These are phyloP conservation scores for Nectriaceae sp. DNA, from an alignment of 2,329 filamentous ascomycete genomes.

Conservation along the genomic window DNA sequence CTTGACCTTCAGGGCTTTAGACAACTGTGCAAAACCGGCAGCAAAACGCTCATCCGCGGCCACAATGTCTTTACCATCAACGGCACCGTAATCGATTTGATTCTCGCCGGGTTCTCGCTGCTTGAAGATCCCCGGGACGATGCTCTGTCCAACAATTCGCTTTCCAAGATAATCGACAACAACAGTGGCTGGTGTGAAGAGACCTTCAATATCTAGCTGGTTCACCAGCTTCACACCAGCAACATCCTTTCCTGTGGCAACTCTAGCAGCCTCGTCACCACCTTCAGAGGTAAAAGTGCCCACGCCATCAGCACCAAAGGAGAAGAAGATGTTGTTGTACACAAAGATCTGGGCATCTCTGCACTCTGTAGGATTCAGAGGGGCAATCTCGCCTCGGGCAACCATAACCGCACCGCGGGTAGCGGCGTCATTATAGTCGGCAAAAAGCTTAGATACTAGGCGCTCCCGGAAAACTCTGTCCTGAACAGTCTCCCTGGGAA, in stretches of 20 bases:
- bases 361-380: conserved; percentile 91
- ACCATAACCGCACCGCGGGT: conserved; percentile 90
- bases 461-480: conserved; percentile 95
- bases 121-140: conserved; percentile 98
- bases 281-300: conserved; percentile 96
- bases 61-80: conserved; percentile 94
- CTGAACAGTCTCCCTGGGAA: conserved; percentile 91
- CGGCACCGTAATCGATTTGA: conserved; percentile 97
- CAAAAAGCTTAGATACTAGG: conserved; percentile 91
- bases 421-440: conserved; percentile 96
- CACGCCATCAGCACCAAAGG: conserved; percentile 94
- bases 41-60: conserved; percentile 87
- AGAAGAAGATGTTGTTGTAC: conserved; percentile 99
- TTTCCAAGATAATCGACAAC: conserved; percentile 97
- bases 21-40: conserved; percentile 84
- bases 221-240: conserved; percentile 93
- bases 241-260: conserved; percentile 96
- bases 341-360: conserved; percentile 97
- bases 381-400: conserved; percentile 87
- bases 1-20: conserved; percentile 88
- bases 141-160: conserved; percentile 95
- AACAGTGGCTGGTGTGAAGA: conserved; percentile 94
- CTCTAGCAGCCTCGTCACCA: conserved; percentile 91
- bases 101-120: conserved; percentile 96
- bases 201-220: conserved; percentile 90